Evolutionary conservation across 805 yeast species (phyloP).

Genomic region (Kregervanrija delftensis): DNA sequence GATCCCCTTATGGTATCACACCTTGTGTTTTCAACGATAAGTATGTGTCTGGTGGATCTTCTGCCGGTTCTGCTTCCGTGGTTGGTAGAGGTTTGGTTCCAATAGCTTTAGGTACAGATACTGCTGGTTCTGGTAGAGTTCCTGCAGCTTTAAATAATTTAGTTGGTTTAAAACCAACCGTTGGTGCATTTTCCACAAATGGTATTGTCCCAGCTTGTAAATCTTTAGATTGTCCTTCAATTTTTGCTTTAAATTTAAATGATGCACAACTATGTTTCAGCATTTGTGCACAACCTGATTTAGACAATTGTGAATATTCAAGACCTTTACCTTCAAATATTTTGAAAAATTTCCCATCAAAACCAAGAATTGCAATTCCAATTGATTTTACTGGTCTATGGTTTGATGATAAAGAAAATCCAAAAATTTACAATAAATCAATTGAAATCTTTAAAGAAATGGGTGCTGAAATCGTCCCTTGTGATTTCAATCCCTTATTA

Average conservation of each 20-base stretch:
- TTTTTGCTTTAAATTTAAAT: slow-evolving; percentile 66
- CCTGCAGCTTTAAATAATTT: slow-evolving; percentile 93
- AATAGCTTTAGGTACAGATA: slow-evolving; percentile 86
- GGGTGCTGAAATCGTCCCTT: slow-evolving; percentile 52
- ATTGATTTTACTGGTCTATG: slow-evolving; percentile 49
- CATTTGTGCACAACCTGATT: slow-evolving; percentile 67
- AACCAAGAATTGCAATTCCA: slow-evolving; percentile 75
- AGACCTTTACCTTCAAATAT: slow-evolving; percentile 68
- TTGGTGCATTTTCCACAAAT: slow-evolving; percentile 74
- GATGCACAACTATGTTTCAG: slow-evolving; percentile 81
- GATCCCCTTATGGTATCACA: slow-evolving; percentile 92
- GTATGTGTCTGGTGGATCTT: slow-evolving; percentile 92
- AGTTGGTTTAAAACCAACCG: slow-evolving; percentile 88
- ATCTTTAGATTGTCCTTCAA: slow-evolving; percentile 86
- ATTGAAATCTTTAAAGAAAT: slow-evolving; percentile 43
- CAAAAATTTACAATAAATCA: slow-evolving; percentile 57
- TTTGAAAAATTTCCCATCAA: slow-evolving; percentile 45
- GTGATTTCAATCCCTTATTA: slow-evolving; percentile 70
- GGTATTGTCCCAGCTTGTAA: slow-evolving; percentile 99
- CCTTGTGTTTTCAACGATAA: slow-evolving; percentile 67
- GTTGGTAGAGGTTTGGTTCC: slow-evolving; percentile 91
- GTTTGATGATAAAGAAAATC: slow-evolving; percentile 78
- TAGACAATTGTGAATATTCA: slow-evolving; percentile 68
- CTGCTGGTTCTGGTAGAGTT: slow-evolving; percentile 97
- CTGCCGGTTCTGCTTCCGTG: slow-evolving; percentile 91